Evolutionary conservation across 805 yeast species (phyloP), one percentile per base, ranked within the genome.

Genomic region (Starmerella etchellsii): DNA sequence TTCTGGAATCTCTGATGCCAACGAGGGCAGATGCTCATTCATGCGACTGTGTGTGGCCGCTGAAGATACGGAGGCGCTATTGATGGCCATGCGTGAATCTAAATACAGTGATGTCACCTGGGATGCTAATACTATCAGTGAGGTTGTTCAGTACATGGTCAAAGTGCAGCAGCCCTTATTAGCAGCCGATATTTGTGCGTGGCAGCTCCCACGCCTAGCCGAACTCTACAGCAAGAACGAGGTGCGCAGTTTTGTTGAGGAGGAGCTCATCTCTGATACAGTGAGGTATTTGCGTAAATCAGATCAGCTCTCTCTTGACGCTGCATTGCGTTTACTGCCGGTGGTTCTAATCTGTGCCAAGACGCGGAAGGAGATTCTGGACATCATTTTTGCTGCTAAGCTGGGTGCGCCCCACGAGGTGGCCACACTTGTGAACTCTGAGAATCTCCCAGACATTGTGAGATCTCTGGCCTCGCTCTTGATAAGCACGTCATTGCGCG

Each of bases 81-180:
- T 46, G 37, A 53, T 57, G 46, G 56, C 46, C 11, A 43, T 60
- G 31, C 46, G 50, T n/a, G 64, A 60, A 40, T 41, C 56, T 8
- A 50, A 50, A 16, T 40, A 56, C 14, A 43, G 54, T 18, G 46
- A 44, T 19, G 54, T 54, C 13, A 30, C 46, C 11, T 56, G 60
- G 60, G 60, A 56, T 34, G 57, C 56, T 14, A 37, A 54, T 11
- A 56, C 62, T 1, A 20, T 55, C 4, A 41, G 47, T 1, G 46
- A 41, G 10, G 55, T 50, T 3, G 36, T 51, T 13, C 26, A 41
- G 14, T 46, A 34, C 30, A 26, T 49, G 3, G 13, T 21, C 34
- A 10, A 10, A 3, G 9, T 26, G 3, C 44, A 36, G 10, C 47
- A 60, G 34, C 43, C 44, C 2, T 37, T 43, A 35, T 46, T 57